phyloP scores from a whole-genome alignment of 2,329 filamentous ascomycete genomes.

The Calcarisporium arbuscula region DNA sequence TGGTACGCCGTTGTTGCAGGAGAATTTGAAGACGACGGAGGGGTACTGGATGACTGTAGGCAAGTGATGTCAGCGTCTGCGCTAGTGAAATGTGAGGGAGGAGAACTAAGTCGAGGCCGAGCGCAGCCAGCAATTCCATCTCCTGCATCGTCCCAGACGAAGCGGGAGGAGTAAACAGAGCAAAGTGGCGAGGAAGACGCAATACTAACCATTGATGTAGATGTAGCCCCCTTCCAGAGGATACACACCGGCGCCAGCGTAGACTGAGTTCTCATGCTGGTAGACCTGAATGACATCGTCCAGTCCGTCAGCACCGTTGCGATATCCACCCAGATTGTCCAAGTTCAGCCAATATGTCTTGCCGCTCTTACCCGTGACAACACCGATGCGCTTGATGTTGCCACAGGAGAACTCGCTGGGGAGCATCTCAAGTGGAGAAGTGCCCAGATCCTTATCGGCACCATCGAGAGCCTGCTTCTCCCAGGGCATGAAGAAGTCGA shows the following conservation, averaged over 20 bases:
- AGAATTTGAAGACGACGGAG: constrained; percentile 52
- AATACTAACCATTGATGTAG: constrained; percentile 42
- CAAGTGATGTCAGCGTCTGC: constrained; percentile 13
- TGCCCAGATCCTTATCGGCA: constrained; percentile 44
- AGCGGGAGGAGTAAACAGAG: no score
- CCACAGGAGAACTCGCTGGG: constrained; percentile 36
- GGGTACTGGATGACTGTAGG: constrained; percentile 48
- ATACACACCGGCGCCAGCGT: constrained; percentile 40
- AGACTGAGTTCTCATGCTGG: constrained; percentile 37
- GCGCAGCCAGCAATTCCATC: no score
- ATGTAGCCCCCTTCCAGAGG: constrained; percentile 43
- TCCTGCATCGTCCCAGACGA: no score
- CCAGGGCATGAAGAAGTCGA: constrained; percentile 50
- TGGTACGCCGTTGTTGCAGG: constrained; percentile 43
- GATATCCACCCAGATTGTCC: constrained; percentile 33
- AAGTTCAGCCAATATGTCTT: constrained; percentile 40
- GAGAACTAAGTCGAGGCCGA: no score
- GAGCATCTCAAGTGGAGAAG: constrained; percentile 36
- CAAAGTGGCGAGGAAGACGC: no score
- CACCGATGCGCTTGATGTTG: constrained; percentile 38
- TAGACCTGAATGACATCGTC: constrained; percentile 40
- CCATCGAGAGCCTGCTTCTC: constrained; percentile 44
- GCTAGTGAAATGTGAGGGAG: fast-evolving
- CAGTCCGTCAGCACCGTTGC: constrained; percentile 26
- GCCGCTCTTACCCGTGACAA: constrained; percentile 45